Percentiles rank a stretch among this genome's conserved stretches.
Conservation (phyloP, 2,329 filamentous ascomycete genomes). For the Penicillium aurantiogriseum region DNA sequence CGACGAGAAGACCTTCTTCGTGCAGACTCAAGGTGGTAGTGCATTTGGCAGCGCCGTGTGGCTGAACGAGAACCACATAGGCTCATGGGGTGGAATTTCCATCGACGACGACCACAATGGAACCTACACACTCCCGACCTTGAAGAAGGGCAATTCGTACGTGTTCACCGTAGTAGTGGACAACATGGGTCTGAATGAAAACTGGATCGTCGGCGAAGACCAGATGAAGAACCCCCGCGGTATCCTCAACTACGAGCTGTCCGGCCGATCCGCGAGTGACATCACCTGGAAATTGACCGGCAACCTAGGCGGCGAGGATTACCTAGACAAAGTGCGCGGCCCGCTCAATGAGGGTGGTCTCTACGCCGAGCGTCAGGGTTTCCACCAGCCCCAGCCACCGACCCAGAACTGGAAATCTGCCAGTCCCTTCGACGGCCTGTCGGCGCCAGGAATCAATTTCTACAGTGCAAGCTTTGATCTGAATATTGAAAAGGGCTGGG, state of each 20-base stretch:
- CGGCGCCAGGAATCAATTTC: conserved; percentile 51
- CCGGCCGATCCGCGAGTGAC: conserved; percentile 35
- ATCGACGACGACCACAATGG: conserved; percentile 51
- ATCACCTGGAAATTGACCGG: conserved; percentile 59
- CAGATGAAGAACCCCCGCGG: conserved; percentile 59
- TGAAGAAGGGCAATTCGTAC: conserved; percentile 54
- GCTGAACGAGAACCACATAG: conserved; percentile 63
- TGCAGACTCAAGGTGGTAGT: conserved; percentile 64
- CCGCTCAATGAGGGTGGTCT: conserved; percentile 60
- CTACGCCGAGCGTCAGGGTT: conserved; percentile 56
- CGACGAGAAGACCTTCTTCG: conserved; percentile 55
- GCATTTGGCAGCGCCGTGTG: conserved; percentile 68
- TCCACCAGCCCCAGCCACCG: conserved; percentile 53
- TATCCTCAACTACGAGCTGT: conserved; percentile 48
- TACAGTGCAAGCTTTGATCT: conserved; percentile 54
- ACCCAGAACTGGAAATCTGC: conserved; percentile 33
- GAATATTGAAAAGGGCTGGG: conserved; percentile 52
- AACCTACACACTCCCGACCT: conserved; percentile 56
- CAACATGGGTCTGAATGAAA: conserved; percentile 69
- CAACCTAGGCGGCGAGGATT: conserved; percentile 58
- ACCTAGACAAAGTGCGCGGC: conserved; percentile 51
- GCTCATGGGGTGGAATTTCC: conserved; percentile 61
- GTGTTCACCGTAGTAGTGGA: conserved; percentile 70
- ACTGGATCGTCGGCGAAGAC: conserved; percentile 60
- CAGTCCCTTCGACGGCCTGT: conserved; percentile 44